These are phyloP conservation scores for Trifolium fragiferum DNA, from an alignment of 306 rosid species.

Conservation along the genomic window DNA sequence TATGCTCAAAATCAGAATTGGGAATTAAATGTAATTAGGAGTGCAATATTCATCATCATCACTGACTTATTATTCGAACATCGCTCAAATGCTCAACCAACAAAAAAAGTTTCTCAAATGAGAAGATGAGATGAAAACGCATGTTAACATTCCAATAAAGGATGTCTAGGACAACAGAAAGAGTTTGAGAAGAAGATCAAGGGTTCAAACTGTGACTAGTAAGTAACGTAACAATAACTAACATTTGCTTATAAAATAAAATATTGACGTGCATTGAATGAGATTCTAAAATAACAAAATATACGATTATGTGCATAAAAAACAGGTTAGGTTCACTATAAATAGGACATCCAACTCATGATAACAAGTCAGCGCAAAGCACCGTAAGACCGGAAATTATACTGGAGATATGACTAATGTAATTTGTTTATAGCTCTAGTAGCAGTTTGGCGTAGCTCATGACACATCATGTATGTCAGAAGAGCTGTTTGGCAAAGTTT, in stretches of 20 bases:
- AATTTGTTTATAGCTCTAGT: neutral
- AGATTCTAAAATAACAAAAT: neutral
- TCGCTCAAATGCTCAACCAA: conserved; percentile 30
- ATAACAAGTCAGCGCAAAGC: neutral
- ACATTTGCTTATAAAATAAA: neutral
- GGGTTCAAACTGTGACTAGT: neutral
- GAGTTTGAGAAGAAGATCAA: neutral
- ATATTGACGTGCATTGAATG: neutral
- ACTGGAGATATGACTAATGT: neutral
- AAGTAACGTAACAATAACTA: conserved; percentile 2
- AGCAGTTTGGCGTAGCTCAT: neutral
- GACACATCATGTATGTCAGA: neutral
- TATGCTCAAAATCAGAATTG: conserved; percentile 7
- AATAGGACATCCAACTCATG: neutral
- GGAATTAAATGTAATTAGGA: conserved; percentile 7
- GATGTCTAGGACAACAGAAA: neutral
- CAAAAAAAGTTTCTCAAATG: neutral
- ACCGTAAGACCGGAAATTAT: neutral
- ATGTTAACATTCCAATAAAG: neutral
- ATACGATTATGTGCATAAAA: neutral
- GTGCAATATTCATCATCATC: conserved; percentile 11
- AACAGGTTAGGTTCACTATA: neutral
- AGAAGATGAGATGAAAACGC: neutral
- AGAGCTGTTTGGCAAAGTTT: conserved; percentile 6
- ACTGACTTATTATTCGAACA: conserved; percentile 3